Percentiles rank a stretch among this genome's conserved stretches.
Evolutionary conservation across 768 basidiomycete genomes (phyloP).

Genomic region (Pisolithus orientalis): DNA sequence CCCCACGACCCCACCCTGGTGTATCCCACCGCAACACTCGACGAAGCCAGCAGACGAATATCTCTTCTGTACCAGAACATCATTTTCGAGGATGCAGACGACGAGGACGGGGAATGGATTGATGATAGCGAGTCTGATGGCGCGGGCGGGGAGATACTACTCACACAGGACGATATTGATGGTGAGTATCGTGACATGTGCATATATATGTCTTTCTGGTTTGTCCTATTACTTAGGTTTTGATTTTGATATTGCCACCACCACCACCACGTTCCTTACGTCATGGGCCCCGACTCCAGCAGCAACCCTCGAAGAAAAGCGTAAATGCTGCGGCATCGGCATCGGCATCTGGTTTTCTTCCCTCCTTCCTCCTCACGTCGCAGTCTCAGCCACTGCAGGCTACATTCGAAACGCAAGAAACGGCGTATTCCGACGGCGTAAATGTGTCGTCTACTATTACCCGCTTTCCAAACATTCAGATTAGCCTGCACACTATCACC

Average conservation of each 20-base stretch:
- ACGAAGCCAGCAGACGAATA: slow-evolving; percentile 63
- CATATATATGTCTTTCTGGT: neutral
- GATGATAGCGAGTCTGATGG: slow-evolving; percentile 11
- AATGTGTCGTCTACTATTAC: slow-evolving; percentile 34
- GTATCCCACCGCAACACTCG: slow-evolving; percentile 53
- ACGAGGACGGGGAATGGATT: slow-evolving; percentile 23
- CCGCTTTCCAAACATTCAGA: slow-evolving; percentile 68
- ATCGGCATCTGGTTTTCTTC: slow-evolving; percentile 4
- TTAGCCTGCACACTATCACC: slow-evolving; percentile 56
- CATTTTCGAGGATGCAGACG: slow-evolving; percentile 50
- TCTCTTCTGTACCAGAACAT: slow-evolving; percentile 66
- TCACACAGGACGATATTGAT: neutral
- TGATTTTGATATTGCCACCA: slow-evolving; percentile 2
- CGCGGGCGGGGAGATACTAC: slow-evolving; percentile 10
- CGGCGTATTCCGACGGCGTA: slow-evolving; percentile 46
- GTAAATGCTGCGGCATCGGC: slow-evolving; percentile 1
- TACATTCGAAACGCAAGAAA: slow-evolving; percentile 39
- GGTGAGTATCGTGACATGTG: slow-evolving; percentile 5
- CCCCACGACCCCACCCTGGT: slow-evolving; percentile 16
- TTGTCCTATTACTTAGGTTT: neutral
- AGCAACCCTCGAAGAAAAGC: neutral
- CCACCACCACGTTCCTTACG: slow-evolving; percentile 34
- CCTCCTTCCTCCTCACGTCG: slow-evolving; percentile 23
- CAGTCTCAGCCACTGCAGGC: slow-evolving; percentile 16
- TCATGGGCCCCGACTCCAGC: slow-evolving; percentile 54